Conservation (phyloP, 208 protist genomes). For the Endotrypanum monterogeii region DNA sequence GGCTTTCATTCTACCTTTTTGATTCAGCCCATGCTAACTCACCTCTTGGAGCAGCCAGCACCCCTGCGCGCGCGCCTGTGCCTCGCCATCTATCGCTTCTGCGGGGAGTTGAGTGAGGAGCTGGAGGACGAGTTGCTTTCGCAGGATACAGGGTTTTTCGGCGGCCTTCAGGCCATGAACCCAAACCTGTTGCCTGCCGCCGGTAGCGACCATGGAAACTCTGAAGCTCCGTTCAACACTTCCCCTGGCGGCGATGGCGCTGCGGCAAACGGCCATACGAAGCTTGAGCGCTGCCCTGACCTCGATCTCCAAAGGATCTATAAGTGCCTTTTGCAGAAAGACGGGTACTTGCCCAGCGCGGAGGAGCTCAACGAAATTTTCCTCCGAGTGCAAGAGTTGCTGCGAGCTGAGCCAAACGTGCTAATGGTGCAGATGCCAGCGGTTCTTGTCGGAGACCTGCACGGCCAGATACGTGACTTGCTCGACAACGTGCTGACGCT, state of each 20-base stretch:
- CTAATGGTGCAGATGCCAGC: slow-evolving; percentile 95
- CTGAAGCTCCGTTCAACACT: not conserved
- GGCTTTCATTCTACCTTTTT: slow-evolving; percentile 41
- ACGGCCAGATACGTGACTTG: slow-evolving; percentile 84
- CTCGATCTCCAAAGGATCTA: slow-evolving; percentile 70
- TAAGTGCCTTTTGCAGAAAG: slow-evolving; percentile 44
- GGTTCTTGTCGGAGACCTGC: slow-evolving; percentile 88
- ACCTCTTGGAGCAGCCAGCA: slow-evolving; percentile 45
- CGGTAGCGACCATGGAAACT: slow-evolving; percentile 4
- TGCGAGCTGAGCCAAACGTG: slow-evolving; percentile 95
- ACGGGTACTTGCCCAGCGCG: slow-evolving; percentile 63
- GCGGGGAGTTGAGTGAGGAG: slow-evolving; percentile 58
- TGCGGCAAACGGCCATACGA: not conserved
- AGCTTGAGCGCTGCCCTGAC: slow-evolving; percentile 25
- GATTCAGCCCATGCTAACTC: slow-evolving; percentile 51
- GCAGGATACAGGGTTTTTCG: slow-evolving; percentile 48
- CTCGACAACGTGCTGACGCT: slow-evolving; percentile 61
- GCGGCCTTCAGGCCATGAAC: slow-evolving; percentile 33
- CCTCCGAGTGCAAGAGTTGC: slow-evolving; percentile 57
- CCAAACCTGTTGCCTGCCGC: slow-evolving; percentile 13
- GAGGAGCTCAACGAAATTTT: slow-evolving; percentile 83
- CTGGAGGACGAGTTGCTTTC: slow-evolving; percentile 76
- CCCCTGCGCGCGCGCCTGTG: slow-evolving; percentile 63
- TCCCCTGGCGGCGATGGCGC: not conserved
- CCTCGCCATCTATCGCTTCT: slow-evolving; percentile 78